Conservation (phyloP, 139 green algal species). For the Micractinium conductrix region DNA sequence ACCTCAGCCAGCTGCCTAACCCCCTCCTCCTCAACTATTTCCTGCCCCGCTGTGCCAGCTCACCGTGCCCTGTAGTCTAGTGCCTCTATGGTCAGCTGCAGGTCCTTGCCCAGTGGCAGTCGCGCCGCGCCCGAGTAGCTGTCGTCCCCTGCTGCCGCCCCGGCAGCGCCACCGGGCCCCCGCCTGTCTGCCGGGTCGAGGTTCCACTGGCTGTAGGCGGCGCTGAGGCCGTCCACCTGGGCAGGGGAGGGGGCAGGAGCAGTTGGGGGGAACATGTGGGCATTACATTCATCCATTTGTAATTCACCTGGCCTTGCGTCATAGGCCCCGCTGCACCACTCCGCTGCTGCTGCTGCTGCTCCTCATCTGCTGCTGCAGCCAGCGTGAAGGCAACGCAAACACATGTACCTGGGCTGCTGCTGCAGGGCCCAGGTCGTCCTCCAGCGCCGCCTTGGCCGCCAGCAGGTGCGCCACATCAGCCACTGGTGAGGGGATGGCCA, state of each 20-base stretch:
- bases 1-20: background rate
- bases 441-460: slow-evolving; percentile 5
- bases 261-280: no score
- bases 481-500: background rate
- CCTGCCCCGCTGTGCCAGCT: background rate
- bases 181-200: background rate
- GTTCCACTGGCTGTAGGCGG: slow-evolving; percentile 7
- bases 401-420: no score
- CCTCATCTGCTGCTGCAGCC: no score
- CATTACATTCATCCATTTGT: no score
- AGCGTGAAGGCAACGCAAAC: no score
- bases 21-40: background rate
- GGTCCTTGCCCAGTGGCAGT: slow-evolving; percentile 3
- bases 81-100: slow-evolving; percentile 18
- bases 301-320: no score
- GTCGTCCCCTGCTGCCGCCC: background rate
- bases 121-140: slow-evolving; percentile 1
- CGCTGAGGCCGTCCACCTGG: background rate
- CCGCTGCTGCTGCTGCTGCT: no score
- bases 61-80: slow-evolving; percentile 3
- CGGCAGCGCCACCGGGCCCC: background rate
- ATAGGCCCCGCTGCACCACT: no score
- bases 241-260: no score
- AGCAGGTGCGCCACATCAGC: slow-evolving; percentile 30
- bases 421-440: slow-evolving; percentile 9